Conservation (phyloP, 2,329 filamentous ascomycete species). For the Chaetomiaceae sp. region DNA sequence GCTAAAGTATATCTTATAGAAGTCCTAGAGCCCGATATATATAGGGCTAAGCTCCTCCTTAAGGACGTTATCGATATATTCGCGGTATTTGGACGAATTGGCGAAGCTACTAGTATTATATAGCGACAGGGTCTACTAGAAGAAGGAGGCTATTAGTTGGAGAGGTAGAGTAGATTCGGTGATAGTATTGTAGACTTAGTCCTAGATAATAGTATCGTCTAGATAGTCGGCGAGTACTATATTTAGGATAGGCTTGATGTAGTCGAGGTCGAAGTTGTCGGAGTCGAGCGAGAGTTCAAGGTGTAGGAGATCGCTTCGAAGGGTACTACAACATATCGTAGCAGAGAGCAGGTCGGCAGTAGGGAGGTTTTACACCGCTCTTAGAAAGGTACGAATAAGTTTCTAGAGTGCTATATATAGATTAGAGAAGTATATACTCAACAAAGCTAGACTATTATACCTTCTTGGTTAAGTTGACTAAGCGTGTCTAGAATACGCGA, state of each 20-base stretch:
- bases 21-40: no score
- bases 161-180: no score
- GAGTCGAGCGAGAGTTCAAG: neutral
- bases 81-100: neutral
- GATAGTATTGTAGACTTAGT: no score
- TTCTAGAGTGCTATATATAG: neutral
- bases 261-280: slow-evolving; percentile 11
- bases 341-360: neutral
- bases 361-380: neutral
- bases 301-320: slow-evolving; percentile 7
- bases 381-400: neutral
- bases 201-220: slow-evolving; percentile 4
- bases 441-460: no score
- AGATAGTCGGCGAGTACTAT: slow-evolving; percentile 1
- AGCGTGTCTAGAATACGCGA: no score
- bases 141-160: no score
- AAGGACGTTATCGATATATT: no score
- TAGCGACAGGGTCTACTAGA: no score
- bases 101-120: slow-evolving; percentile 8
- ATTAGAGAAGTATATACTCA: neutral
- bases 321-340: slow-evolving; percentile 1
- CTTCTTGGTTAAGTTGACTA: no score
- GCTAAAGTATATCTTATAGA: no score
- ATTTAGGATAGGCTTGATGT: slow-evolving; percentile 14
- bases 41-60: no score